Evolutionary conservation across 306 rosid genomes (phyloP).

Genomic region (cucumber (Cucumis sativus)): Cucumber_9930_V3 NC_026657.2:28739001-28739500

Average conservation of each 20-base stretch:
- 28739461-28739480: conserved; percentile 55
- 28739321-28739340: conserved; percentile 61
- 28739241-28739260: conserved; percentile 67
- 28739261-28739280: conserved; percentile 88
- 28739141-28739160: conserved; percentile 53
- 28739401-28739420: conserved; percentile 38
- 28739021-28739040: neutral
- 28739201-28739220: conserved; percentile 48
- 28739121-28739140: conserved; percentile 28
- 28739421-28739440: conserved; percentile 56
- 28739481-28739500: conserved; percentile 65
- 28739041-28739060: neutral
- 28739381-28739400: conserved; percentile 19
- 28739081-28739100: neutral
- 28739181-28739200: conserved; percentile 25
- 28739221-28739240: conserved; percentile 70
- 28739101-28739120: neutral
- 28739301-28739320: conserved; percentile 51
- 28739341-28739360: neutral
- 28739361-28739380: too few species aligned
- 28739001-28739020: neutral
- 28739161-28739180: conserved; percentile 49
- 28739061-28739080: neutral
- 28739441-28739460: conserved; percentile 57
- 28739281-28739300: conserved; percentile 86